phyloP scores from a whole-genome alignment of 345 rosid genomes.

The Clarkia xantiana region DNA sequence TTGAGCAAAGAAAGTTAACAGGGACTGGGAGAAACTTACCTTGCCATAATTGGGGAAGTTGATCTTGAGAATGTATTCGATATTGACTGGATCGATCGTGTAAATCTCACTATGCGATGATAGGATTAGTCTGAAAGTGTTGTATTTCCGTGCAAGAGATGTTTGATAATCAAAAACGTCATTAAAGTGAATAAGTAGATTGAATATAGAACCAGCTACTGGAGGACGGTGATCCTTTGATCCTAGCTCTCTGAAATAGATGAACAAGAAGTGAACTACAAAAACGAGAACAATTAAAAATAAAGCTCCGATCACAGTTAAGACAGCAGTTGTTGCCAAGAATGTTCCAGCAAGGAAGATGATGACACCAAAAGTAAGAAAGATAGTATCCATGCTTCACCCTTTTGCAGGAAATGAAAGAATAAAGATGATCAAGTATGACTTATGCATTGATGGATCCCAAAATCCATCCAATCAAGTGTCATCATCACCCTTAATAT shows the following conservation, averaged over 20 bases:
- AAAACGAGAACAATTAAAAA: constrained; percentile 3
- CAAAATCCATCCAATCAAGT: too few relatives aligned
- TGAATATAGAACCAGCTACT: constrained; percentile 21
- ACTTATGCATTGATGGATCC: background rate
- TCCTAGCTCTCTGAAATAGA: constrained; percentile 14
- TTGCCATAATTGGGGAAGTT: constrained; percentile 29
- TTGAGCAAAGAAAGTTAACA: background rate
- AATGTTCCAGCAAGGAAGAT: constrained; percentile 9
- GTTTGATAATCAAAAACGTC: constrained; percentile 23
- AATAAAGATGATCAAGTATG: background rate
- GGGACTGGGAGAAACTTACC: constrained; percentile 10
- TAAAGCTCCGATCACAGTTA: constrained; percentile 9
- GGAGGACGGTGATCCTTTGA: constrained; percentile 20
- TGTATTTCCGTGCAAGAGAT: constrained; percentile 14
- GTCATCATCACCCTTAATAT: too few relatives aligned
- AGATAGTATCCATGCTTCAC: constrained; percentile 10
- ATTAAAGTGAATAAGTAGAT: constrained; percentile 16
- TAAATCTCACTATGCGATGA: constrained; percentile 20
- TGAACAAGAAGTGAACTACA: constrained; percentile 3
- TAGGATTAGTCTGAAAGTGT: constrained; percentile 15
- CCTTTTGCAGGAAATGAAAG: background rate
- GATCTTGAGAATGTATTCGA: constrained; percentile 29
- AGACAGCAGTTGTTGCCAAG: constrained; percentile 7
- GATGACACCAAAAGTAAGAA: constrained; percentile 10
- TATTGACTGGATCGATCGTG: constrained; percentile 24